phyloP scores from a whole-genome alignment of 495 filamentous ascomycete genomes.

The Penicillium taxi region DNA sequence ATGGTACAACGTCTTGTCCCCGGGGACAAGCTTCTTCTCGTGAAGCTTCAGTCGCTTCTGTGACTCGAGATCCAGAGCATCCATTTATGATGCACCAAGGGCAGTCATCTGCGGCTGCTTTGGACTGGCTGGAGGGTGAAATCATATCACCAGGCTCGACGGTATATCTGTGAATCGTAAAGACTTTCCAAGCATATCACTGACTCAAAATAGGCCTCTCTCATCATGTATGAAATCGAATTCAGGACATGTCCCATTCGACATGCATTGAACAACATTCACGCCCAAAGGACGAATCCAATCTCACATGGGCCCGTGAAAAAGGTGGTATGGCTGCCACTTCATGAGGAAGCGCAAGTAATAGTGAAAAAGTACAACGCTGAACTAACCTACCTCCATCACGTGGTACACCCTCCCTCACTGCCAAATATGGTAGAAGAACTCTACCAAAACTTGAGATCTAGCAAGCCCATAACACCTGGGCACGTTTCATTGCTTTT shows the following conservation, averaged over 20 bases:
- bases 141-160: slow-evolving; percentile 8
- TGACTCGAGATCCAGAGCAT: no score
- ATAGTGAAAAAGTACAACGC: slow-evolving; percentile 35
- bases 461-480: slow-evolving; percentile 14
- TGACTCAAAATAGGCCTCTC: slow-evolving; percentile 1
- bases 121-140: slow-evolving; percentile 15
- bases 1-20: no score
- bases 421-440: slow-evolving; percentile 27
- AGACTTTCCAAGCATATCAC: neutral
- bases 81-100: no score
- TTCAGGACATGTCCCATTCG: slow-evolving; percentile 13
- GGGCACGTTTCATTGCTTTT: slow-evolving; percentile 36
- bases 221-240: slow-evolving; percentile 6
- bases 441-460: slow-evolving; percentile 23
- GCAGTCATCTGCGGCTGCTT: slow-evolving; percentile 5
- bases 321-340: slow-evolving; percentile 37
- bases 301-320: no score
- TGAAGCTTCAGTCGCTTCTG: no score
- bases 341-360: slow-evolving; percentile 27
- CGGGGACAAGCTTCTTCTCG: no score
- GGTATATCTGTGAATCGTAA: slow-evolving; percentile 3
- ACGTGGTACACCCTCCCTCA: slow-evolving; percentile 34
- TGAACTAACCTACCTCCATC: slow-evolving; percentile 34
- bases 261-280: no score
- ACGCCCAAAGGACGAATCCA: no score